Percentiles rank a stretch among this genome's conserved stretches.
These are phyloP conservation scores for Umbellularia californica DNA, from an alignment of 164 flowering plant species.

Conservation along the genomic window DNA sequence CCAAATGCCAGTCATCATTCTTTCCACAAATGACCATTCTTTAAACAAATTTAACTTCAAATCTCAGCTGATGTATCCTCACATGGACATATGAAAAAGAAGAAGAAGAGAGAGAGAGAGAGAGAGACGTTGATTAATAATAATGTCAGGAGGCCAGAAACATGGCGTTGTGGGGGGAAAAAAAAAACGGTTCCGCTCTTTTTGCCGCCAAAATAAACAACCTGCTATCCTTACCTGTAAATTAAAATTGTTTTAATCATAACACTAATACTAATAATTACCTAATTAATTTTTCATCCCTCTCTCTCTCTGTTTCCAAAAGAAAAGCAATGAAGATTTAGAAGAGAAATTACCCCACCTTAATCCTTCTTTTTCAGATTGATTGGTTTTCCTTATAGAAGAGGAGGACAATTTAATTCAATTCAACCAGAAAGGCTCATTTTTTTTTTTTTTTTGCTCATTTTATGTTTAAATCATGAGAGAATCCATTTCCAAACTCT, in stretches of 20 bases:
- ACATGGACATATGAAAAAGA: too few relatives aligned
- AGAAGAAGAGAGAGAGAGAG: too few relatives aligned
- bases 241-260: too few relatives aligned
- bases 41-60: too few relatives aligned
- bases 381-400: background rate
- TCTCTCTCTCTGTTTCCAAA: background rate
- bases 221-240: too few relatives aligned
- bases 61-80: too few relatives aligned
- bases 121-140: too few relatives aligned
- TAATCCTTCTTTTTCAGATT: background rate
- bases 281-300: background rate
- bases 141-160: too few relatives aligned
- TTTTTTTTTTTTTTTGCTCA: background rate
- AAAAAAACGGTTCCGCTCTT: background rate
- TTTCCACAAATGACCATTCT: too few relatives aligned
- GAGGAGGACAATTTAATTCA: background rate
- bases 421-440: background rate
- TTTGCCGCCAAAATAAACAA: conserved; percentile 1
- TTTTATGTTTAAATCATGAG: background rate
- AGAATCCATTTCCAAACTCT: background rate
- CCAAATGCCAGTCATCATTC: too few relatives aligned
- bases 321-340: background rate
- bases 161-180: too few relatives aligned
- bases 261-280: too few relatives aligned
- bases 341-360: background rate